Base-by-base conservation (phyloP, 495 filamentous ascomycete genomes). In the Rostrohypoxylon terebratum region DNA sequence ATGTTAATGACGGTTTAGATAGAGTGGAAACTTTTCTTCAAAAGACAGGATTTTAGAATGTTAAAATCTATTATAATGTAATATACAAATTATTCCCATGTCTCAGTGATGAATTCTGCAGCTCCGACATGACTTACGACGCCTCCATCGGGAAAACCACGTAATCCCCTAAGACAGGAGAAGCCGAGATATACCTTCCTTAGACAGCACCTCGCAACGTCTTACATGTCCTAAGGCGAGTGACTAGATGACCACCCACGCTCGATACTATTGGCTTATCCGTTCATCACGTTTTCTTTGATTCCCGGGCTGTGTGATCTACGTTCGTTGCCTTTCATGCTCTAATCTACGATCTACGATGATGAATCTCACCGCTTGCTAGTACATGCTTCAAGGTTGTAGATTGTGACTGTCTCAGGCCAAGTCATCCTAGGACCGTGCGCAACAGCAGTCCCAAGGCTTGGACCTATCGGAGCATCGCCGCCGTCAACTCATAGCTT, bases 401-500 rank as follows among this genome's bases (percentile, higher is more conserved):
- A 50, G 40, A 21, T 36, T 44, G 48, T 47, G 66, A 53, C 55
- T 38, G 45, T 48, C 44, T 23, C 36, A 53, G 36, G 38, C 34
- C 14, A 25, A 50, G 23, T 9, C 11, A 40, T 28, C 11, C 6
- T 40, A 16, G 13, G 59, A 33, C 66, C 59, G 51, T 63, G 53
- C 63, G 63, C 40, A 8, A 40, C 40, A 51, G n/a, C 16, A 59
- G 61, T 66, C 33, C 38, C 13, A 42, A 42, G 38, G 38, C n/a
- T 3, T 42, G 47, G 38, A 55, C 69, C 69, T 72, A 67, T 72
- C 69, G 63, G 69, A 59, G 63, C 10, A 11, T 59, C 23, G 42
- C 63, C 69, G 63, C 50, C 50, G 28, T 64, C 34, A 18, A 65
- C 34, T 50, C 36, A 6, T 44, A 25, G 9, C 34, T 34, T 34